Evolutionary conservation across 2,329 filamentous ascomycete species (phyloP), one percentile per base, ranked within the genome.

Genomic region (Botrytis fabae): DNA sequence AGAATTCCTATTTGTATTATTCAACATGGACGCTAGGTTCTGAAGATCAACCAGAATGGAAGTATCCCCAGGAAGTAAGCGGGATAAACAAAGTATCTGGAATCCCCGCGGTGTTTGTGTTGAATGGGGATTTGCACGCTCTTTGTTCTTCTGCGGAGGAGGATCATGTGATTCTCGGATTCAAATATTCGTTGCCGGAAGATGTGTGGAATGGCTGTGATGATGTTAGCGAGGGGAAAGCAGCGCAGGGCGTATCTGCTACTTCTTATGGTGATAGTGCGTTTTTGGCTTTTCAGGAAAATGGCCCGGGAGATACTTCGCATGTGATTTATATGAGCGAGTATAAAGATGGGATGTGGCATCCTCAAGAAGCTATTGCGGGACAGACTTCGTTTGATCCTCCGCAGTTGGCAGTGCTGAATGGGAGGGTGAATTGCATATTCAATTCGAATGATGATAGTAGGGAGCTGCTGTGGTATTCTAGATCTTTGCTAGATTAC

Each of bases 401-500:
- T 46, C 77, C 77, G 46, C 77, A 78, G 60, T 51, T 78, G 22
- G 70, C 77, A 14, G 70, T 82, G 28, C 73, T 81, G 64, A 79
- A 81, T 75, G 79, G 81, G 25, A 75, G 77, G 44, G 74, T 80
- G 20, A 81, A 81, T 75, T 81, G 81, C 76, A 76, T 82, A 72
- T 81, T 82, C 77, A 79, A 80, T 75, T 76, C 75, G 1, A 77
- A 78, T 57, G 79, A 77, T 54, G 74, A 77, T 38, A 75, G 75
- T n/a, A 79, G 77, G 28, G 79, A 81, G 69, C 77, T 83, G 59
- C 78, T 77, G 18, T 83, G 81, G 81, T 83, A 80, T 75, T 82
- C 81, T 65, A 77, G 80, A 70, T 78, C 80, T 2, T 76, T 82
- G 25, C 74, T 81, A 42, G 72, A 74, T 63, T 82, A 80, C 71